phyloP scores from a whole-genome alignment of 257 asterid genomes.

The Solanum chmielewskii region DNA sequence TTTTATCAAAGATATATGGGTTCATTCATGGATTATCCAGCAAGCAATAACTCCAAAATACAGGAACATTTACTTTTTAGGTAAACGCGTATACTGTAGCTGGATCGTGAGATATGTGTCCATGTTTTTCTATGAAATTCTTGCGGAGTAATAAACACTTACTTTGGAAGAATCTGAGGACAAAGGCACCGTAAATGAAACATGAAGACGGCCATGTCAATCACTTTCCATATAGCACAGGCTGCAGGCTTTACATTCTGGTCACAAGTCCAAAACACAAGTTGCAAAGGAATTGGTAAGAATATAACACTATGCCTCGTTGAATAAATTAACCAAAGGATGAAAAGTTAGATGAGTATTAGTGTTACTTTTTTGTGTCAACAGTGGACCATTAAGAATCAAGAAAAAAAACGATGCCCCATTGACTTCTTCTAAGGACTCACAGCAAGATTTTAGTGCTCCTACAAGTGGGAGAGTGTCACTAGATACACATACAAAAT shows the following conservation, averaged over 20 bases:
- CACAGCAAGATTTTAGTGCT: constrained; percentile 4
- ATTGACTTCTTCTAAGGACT: not conserved
- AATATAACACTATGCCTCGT: not conserved
- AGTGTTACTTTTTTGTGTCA: not conserved
- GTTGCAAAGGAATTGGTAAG: not conserved
- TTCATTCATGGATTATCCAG: not conserved
- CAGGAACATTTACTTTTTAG: not conserved
- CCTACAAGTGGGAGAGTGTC: constrained; percentile 6
- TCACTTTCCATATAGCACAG: not conserved
- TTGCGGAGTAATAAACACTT: not conserved
- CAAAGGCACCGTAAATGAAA: not conserved
- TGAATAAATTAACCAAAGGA: not conserved
- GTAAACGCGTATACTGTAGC: not conserved
- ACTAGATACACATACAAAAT: not conserved
- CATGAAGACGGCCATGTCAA: not conserved
- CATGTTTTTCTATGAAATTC: not conserved
- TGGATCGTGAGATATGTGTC: not conserved
- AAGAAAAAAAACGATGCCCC: not conserved
- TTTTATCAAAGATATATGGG: not conserved
- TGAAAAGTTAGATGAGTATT: not conserved
- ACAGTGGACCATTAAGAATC: not conserved
- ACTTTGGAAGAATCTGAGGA: not conserved
- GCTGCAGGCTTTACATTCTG: not conserved
- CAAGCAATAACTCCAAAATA: not conserved
- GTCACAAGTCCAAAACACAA: not conserved